Percentiles rank a stretch among this genome's conserved stretches.
phyloP scores from a whole-genome alignment of 2,329 filamentous ascomycete species.

The Beauveria sp. region DNA sequence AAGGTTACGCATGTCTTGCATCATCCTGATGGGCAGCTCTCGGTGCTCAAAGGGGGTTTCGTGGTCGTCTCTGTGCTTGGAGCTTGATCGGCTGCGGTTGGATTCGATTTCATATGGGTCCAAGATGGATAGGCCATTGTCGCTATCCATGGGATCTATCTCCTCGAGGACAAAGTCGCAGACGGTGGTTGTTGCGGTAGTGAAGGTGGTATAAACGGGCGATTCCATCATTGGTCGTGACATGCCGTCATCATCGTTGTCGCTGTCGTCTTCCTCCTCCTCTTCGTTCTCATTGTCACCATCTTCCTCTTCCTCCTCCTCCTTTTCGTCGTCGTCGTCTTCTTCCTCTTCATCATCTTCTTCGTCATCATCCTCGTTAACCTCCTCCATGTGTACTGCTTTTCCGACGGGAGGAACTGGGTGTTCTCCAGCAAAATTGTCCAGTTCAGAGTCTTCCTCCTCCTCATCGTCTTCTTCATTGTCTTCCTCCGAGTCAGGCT shows the following conservation, averaged over 20 bases:
- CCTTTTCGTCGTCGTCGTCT: background rate
- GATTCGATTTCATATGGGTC: conserved; percentile 40
- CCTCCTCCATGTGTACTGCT: background rate
- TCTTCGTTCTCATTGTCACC: conserved; percentile 6
- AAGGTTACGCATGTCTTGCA: conserved; percentile 37
- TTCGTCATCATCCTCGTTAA: background rate
- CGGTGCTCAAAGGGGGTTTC: conserved; percentile 17
- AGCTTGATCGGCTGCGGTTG: conserved; percentile 32
- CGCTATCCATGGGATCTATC: conserved; percentile 38
- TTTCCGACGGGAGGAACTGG: background rate
- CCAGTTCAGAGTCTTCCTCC: background rate
- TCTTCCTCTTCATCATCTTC: background rate
- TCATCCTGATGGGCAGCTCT: conserved; percentile 35
- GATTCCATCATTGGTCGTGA: conserved; percentile 9
- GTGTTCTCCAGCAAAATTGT: background rate
- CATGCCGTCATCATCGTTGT: background rate
- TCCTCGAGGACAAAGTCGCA: conserved; percentile 38
- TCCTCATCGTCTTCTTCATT: background rate
- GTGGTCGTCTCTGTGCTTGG: conserved; percentile 19
- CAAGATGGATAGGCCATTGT: conserved; percentile 35
- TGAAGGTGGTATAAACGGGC: conserved; percentile 15
- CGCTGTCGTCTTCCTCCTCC: background rate
- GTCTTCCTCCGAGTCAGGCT: background rate
- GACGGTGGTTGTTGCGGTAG: conserved; percentile 13
- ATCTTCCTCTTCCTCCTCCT: background rate